phyloP scores from a whole-genome alignment of 2,329 filamentous ascomycete genomes.

The Claviceps africana region DNA sequence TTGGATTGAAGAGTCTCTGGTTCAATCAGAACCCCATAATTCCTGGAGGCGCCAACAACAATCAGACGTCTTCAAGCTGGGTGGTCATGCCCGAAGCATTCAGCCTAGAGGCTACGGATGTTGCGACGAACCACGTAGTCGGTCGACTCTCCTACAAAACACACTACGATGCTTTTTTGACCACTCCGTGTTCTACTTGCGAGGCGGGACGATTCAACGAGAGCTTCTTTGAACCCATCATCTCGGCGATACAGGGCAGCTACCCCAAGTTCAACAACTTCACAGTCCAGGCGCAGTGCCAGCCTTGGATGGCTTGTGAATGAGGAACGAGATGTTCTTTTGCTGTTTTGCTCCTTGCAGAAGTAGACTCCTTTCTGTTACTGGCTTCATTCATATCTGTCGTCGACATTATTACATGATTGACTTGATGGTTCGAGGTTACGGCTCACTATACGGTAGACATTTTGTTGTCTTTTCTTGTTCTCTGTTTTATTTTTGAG shows the following conservation, averaged over 20 bases:
- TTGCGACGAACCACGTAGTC: slow-evolving; percentile 18
- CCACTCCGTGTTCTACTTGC: slow-evolving; percentile 22
- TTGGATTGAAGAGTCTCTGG: slow-evolving; percentile 24
- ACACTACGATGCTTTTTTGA: slow-evolving; percentile 23
- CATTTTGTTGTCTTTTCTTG: slow-evolving; percentile 6
- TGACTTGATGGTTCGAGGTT: slow-evolving; percentile 7
- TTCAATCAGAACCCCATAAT: slow-evolving; percentile 26
- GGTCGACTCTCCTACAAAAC: slow-evolving; percentile 24
- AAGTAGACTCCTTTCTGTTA: not conserved
- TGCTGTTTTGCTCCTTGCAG: slow-evolving; percentile 2
- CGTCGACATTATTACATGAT: slow-evolving; percentile 3
- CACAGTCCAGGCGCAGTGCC: slow-evolving; percentile 22
- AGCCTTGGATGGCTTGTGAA: slow-evolving; percentile 24
- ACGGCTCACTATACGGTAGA: slow-evolving; percentile 8
- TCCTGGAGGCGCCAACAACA: slow-evolving; percentile 18
- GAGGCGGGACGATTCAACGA: slow-evolving; percentile 22
- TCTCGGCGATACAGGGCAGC: slow-evolving; percentile 23
- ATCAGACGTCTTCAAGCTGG: slow-evolving; percentile 18
- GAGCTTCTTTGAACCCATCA: slow-evolving; percentile 23
- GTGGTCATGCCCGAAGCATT: slow-evolving; percentile 27
- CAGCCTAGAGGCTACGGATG: slow-evolving; percentile 20
- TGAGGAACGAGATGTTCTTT: slow-evolving; percentile 6
- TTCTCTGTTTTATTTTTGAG: slow-evolving; percentile 3
- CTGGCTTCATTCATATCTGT: slow-evolving; percentile 2
- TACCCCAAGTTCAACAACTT: slow-evolving; percentile 26